Evolutionary conservation across 139 green algal species (phyloP).

Genomic region (Chlamydomonas urium): DNA sequence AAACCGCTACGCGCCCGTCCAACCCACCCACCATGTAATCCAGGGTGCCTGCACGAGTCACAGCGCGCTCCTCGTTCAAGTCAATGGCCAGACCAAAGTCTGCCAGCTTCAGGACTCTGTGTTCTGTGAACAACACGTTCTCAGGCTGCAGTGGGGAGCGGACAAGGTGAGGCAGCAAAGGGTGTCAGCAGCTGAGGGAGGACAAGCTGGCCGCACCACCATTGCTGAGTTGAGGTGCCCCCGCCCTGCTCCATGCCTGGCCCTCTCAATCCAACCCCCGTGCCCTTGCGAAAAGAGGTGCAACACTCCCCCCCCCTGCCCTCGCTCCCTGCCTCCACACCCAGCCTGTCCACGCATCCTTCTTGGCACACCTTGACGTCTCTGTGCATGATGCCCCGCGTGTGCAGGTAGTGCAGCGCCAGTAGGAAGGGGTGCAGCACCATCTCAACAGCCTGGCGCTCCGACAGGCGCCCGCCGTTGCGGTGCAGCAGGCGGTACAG

Average conservation of each 20-base stretch:
- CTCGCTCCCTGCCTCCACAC: neutral
- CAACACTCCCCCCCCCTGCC: too few species aligned
- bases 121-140: slow-evolving; percentile 39
- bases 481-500: slow-evolving; percentile 55
- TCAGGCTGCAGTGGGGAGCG: slow-evolving; percentile 7
- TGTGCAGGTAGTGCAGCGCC: slow-evolving; percentile 56
- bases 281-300: too few species aligned
- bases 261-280: too few species aligned
- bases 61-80: slow-evolving; percentile 39
- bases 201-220: too few species aligned
- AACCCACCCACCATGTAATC: slow-evolving; percentile 49
- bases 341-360: slow-evolving; percentile 11
- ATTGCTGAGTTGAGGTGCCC: too few species aligned
- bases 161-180: neutral
- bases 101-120: slow-evolving; percentile 39
- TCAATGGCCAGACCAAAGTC: slow-evolving; percentile 59
- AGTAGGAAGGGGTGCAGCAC: slow-evolving; percentile 62
- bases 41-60: slow-evolving; percentile 46
- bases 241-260: too few species aligned
- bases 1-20: too few species aligned
- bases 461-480: slow-evolving; percentile 48
- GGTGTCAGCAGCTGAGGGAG: too few species aligned
- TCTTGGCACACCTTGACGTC: too few species aligned
- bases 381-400: slow-evolving; percentile 36
- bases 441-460: slow-evolving; percentile 59